Evolutionary conservation across 441 rosid genomes (phyloP), one percentile per base, ranked within the genome.

Genomic region (Syzygium malaccense): DNA sequence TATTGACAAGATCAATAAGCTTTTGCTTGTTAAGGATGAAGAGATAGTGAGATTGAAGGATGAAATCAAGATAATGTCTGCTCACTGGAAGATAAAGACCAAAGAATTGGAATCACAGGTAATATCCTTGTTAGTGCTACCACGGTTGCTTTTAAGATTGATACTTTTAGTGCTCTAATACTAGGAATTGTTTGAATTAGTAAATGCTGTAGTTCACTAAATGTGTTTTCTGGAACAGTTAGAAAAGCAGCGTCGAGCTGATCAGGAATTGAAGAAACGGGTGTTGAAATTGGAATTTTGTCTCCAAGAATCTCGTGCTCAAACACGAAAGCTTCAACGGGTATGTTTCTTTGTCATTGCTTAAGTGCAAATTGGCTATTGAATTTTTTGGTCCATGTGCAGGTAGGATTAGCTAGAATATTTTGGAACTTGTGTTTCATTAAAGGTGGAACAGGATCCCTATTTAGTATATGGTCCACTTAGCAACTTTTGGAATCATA

Each of bases 81-180:
- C 96, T 83, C 98, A 95, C 41, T 98, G 99, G 99, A 97, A 95
- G 95, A 92, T 95, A 79, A 97, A 95, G 93, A 95, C 95, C 18
- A 93, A 93, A 88, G 99, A 97, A 87, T 71, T 97, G 91, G 99
- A 98, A 92, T 93, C 96, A 49, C 99, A 96, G 97, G 99, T 97
- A 53, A 23, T 41, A 6, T 18, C n/a, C 8, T 12, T 75, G 20
- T 75, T 75, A 75, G 51, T 12, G 83, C 48, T 75, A 75, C 83
- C 83, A 20, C 3, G 17, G 28, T 75, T 75, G 9, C n/a, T 75
- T 37, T 71, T 23, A 75, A 32, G 60, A 57, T 17, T 45, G 10
- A 60, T 33, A 79, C 45, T n/a, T 28, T 86, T 79, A 41, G 68
- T 45, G 30, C 58, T 55, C 20, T 80, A 30, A 33, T 48, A 48